phyloP scores from a whole-genome alignment of 2,329 filamentous ascomycete genomes.

The Acephala macrosclerotiorum region DNA sequence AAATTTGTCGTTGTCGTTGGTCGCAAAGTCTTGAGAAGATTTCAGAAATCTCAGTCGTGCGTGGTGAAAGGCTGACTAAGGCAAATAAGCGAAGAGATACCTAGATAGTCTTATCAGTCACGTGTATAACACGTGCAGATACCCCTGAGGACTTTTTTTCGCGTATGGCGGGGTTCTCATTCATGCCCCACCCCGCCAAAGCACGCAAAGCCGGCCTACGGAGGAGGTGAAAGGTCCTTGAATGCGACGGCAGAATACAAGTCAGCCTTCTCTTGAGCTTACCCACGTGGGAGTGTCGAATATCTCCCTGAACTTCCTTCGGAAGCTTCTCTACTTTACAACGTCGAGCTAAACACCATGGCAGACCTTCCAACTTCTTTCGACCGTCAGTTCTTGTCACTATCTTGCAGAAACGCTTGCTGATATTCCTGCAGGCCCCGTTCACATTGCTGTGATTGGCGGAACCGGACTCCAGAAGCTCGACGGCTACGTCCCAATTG shows the following conservation, averaged over 20 bases:
- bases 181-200: conserved; percentile 18
- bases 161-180: conserved; percentile 18
- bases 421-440: conserved; percentile 57
- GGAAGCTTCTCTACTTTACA: not conserved
- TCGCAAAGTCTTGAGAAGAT: conserved; percentile 21
- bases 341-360: conserved; percentile 26
- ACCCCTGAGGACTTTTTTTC: not conserved
- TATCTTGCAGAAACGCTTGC: conserved; percentile 10
- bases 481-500: conserved; percentile 85
- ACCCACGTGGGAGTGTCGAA: conserved; percentile 20
- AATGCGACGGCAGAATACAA: not conserved
- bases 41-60: not conserved
- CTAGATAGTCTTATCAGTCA: not conserved
- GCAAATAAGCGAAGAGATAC: not conserved
- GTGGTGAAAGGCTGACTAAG: not conserved
- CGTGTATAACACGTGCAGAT: not conserved
- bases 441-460: conserved; percentile 89
- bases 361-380: conserved; percentile 38
- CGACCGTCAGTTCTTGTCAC: conserved; percentile 29
- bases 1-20: conserved; percentile 33
- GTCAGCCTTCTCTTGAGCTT: conserved; percentile 3
- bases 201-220: not conserved
- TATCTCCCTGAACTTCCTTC: not conserved
- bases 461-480: conserved; percentile 92
- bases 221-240: not conserved